Base-by-base conservation (phyloP, 169 alveolate genomes). In the Cryptosporidium ubiquitum region DNA sequence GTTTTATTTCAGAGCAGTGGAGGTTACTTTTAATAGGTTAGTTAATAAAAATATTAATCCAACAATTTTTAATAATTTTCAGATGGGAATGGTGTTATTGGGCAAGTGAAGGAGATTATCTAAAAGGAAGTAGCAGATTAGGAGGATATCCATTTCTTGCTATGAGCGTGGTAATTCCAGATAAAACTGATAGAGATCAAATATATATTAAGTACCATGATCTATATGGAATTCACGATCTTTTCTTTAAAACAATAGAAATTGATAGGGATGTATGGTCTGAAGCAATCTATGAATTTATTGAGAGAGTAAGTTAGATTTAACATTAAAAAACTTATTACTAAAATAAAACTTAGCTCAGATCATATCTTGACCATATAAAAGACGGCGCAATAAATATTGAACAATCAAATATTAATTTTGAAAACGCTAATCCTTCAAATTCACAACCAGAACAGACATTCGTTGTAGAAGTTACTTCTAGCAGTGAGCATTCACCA, bases 261-360 rank as follows among this genome's bases (percentile, higher is more conserved):
- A 52, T 95, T 44, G 91, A 92, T 73, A 85, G 96, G 37, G 94
- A 94, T 74, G 61, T 94, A 14, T 94, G 96, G 96, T 69, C 96
- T 2, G 96, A 94, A 33, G 96, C 95, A 33, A 84, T 94, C 14
- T 92, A 91, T 37, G 96, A 94, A 69, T 94, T 94, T 69, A 92
- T 94, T 12, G 93, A 69, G 20, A 86, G 52, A 89, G 95, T 26
- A 93, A 91, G 86, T 84, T 14, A 60, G 79, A 57, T 42, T 20
- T 51, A 52, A 49, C 20, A 33, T 2, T 31, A 10, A 6, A 29
- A 18, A 29, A 1, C 33, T 33, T 20, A 31, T n/a, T 58, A 33
- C 14, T 26, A 16, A 68, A 31, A 20, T 23, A 44, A 33, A n/a
- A 1, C n/a, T 10, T 39, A 79, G 89, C 79, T 79, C 4, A 49